A percentile compares a stretch with the other conserved stretches of the same genome.
Conservation (phyloP, 1,284 basidiomycete genomes). For the Mycosarcoma mackinlayi region DNA sequence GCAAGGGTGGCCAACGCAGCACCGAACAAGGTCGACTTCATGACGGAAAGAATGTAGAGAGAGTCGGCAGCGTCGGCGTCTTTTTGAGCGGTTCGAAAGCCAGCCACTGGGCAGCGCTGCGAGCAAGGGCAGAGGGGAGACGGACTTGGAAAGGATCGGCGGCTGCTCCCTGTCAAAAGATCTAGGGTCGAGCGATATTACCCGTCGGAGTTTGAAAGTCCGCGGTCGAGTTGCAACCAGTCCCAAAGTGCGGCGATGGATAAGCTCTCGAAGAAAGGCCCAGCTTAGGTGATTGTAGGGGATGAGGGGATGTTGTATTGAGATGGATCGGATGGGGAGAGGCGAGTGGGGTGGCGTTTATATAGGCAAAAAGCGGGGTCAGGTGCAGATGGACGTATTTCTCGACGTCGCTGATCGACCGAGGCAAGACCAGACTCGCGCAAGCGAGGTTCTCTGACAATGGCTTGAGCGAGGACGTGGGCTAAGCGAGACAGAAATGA, state of each 20-base stretch:
- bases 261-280: background rate
- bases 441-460: conserved; percentile 2
- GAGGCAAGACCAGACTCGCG: conserved; percentile 18
- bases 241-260: background rate
- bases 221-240: conserved; percentile 2
- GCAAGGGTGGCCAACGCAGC: conserved; percentile 23
- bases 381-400: conserved; percentile 4
- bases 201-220: conserved; percentile 17
- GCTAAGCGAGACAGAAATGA: conserved; percentile 12
- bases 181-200: background rate
- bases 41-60: conserved; percentile 1
- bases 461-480: background rate
- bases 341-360: conserved; percentile 1
- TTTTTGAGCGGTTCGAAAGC: background rate
- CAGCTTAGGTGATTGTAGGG: background rate
- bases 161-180: too few relatives aligned
- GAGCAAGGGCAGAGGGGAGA: background rate
- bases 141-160: conserved; percentile 6
- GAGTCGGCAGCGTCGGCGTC: background rate
- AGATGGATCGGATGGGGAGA: background rate
- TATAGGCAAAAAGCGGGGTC: conserved; percentile 6
- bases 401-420: conserved; percentile 23
- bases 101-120: background rate
- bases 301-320: background rate
- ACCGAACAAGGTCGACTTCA: conserved; percentile 28